phyloP scores from a whole-genome alignment of 2,329 filamentous ascomycete genomes.

The Escovopsis sp. region DNA sequence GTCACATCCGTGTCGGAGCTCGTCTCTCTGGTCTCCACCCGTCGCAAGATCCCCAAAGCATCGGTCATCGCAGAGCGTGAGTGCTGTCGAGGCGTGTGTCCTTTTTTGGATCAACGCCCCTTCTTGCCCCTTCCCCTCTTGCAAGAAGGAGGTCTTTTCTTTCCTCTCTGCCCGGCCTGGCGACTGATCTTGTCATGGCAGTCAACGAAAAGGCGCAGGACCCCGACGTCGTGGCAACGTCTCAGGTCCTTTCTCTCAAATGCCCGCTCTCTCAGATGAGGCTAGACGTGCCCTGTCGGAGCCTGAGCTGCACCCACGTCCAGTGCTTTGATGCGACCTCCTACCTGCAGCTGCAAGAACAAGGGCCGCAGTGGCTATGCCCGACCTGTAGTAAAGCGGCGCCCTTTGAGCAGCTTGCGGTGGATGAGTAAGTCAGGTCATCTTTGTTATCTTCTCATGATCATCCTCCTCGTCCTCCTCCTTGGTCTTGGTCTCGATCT shows the following conservation, averaged over 20 bases:
- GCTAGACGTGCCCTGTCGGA: constrained; percentile 66
- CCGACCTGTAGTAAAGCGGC: constrained; percentile 80
- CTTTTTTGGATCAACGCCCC: too few species aligned
- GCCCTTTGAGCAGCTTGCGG: constrained; percentile 64
- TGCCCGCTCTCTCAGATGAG: constrained; percentile 81
- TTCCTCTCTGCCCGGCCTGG: too few species aligned
- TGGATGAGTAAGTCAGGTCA: constrained; percentile 56
- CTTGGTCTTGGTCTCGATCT: too few species aligned
- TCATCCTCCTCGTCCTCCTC: background rate
- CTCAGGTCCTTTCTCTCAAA: constrained; percentile 77
- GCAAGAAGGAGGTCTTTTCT: too few species aligned
- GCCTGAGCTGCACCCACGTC: constrained; percentile 67
- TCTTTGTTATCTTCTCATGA: background rate
- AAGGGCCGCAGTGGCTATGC: constrained; percentile 93
- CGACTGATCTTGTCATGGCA: constrained; percentile 18
- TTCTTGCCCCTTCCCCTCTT: too few species aligned
- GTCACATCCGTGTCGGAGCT: constrained; percentile 57
- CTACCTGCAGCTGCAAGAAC: constrained; percentile 86
- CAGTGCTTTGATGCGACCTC: constrained; percentile 91
- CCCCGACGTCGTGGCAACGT: constrained; percentile 77
- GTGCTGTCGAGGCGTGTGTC: constrained; percentile 13
- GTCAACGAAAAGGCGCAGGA: constrained; percentile 72
- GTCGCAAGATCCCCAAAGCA: constrained; percentile 62
- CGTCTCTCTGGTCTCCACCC: constrained; percentile 47
- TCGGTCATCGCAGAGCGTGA: constrained; percentile 73